Evolutionary conservation across 2,329 filamentous ascomycete genomes (phyloP).

Genomic region (Aspergillus uvarum): DNA sequence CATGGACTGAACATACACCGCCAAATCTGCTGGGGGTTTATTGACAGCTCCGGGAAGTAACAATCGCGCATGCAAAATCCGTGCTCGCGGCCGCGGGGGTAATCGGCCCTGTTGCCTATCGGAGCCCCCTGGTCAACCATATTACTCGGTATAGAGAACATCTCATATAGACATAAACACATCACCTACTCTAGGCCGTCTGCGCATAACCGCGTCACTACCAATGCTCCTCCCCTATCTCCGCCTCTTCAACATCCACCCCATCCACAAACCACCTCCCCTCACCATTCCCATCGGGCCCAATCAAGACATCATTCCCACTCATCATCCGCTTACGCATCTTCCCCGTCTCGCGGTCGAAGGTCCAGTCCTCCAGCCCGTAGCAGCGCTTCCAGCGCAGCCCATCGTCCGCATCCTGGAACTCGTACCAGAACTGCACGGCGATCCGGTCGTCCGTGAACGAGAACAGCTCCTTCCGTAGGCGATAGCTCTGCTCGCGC

Average conservation of each 20-base stretch:
- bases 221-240: conserved; percentile 39
- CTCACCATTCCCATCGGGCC: conserved; percentile 41
- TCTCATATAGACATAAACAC: too few relatives aligned
- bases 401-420: conserved; percentile 62
- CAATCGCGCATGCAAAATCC: background rate
- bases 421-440: conserved; percentile 91
- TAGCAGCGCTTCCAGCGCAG: conserved; percentile 82
- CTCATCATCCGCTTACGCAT: conserved; percentile 52
- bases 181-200: background rate
- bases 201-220: conserved; percentile 12
- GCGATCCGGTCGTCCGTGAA: conserved; percentile 75
- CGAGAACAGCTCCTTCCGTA: conserved; percentile 82
- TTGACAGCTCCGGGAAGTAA: background rate
- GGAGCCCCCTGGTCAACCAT: background rate
- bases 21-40: background rate
- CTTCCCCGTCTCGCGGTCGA: conserved; percentile 43
- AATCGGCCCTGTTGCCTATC: background rate
- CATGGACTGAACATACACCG: background rate
- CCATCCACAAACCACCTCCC: conserved; percentile 49
- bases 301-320: conserved; percentile 47
- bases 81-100: background rate
- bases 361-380: conserved; percentile 61
- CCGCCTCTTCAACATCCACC: conserved; percentile 41
- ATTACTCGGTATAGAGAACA: background rate
- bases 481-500: conserved; percentile 67